Evolutionary conservation across 164 flowering plant genomes (phyloP).

Genomic region (Vitis rotundifolia): DNA sequence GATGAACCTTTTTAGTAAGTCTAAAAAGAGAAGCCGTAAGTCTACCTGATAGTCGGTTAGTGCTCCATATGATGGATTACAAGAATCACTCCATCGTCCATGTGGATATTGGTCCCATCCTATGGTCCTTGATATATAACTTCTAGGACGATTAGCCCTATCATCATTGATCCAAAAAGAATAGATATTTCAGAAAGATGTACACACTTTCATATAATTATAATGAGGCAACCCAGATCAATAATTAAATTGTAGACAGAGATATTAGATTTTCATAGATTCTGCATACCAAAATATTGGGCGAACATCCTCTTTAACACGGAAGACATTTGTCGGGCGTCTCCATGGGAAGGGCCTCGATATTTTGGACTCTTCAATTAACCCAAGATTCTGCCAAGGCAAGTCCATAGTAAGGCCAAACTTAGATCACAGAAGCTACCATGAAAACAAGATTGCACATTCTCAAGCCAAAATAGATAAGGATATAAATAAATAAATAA

Average conservation of each 20-base stretch:
- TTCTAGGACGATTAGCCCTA: constrained; percentile 98
- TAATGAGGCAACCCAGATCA: too few species aligned
- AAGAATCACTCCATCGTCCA: constrained; percentile 80
- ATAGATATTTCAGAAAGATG: background rate
- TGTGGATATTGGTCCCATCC: constrained; percentile 76
- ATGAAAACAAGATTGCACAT: too few species aligned
- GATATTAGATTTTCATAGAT: too few species aligned
- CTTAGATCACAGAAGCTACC: too few species aligned
- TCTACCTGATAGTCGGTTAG: constrained; percentile 80
- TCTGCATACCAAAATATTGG: constrained; percentile 88
- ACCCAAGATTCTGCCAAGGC: constrained; percentile 79
- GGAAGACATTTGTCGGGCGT: constrained; percentile 80
- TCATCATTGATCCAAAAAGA: constrained; percentile 1
- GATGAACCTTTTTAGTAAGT: too few species aligned
- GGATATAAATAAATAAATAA: constrained; percentile 25
- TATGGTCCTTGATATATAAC: constrained; percentile 77
- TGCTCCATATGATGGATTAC: constrained; percentile 88
- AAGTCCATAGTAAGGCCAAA: background rate
- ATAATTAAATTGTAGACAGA: too few species aligned
- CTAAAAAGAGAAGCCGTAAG: too few species aligned
- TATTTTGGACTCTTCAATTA: constrained; percentile 82
- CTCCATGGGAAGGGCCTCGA: constrained; percentile 92
- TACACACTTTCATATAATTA: background rate
- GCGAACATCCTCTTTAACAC: constrained; percentile 86
- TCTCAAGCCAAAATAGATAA: background rate